phyloP scores from a whole-genome alignment of 2,329 filamentous ascomycete genomes.

The Periconia sp. region DNA sequence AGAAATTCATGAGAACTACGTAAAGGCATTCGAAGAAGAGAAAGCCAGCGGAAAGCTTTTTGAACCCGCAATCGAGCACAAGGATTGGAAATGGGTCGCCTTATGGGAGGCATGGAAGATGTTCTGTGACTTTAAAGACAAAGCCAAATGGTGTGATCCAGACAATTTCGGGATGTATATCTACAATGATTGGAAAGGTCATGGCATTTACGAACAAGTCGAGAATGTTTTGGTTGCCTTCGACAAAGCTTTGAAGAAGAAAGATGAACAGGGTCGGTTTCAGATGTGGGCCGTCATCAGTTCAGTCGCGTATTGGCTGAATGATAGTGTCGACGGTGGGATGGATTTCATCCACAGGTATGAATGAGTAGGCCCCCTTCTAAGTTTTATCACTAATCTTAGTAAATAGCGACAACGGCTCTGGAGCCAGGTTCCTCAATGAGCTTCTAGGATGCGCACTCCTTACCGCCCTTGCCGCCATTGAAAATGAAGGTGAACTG shows the following conservation, averaged over 20 bases:
- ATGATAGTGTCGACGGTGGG: slow-evolving; percentile 9
- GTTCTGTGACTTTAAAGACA: background rate
- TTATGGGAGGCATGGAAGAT: slow-evolving; percentile 17
- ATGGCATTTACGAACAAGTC: slow-evolving; percentile 17
- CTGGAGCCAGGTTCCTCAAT: slow-evolving; percentile 9
- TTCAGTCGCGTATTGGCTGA: slow-evolving; percentile 16
- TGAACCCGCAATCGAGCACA: slow-evolving; percentile 10
- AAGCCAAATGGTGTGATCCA: slow-evolving; percentile 16
- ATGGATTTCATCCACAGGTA: slow-evolving; percentile 11
- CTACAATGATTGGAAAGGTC: slow-evolving; percentile 19
- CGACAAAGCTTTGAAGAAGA: slow-evolving; percentile 15
- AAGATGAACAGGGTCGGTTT: slow-evolving; percentile 5
- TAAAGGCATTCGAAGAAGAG: slow-evolving; percentile 13
- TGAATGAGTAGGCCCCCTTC: too few relatives aligned
- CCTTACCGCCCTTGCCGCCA: slow-evolving; percentile 14
- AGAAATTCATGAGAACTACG: slow-evolving; percentile 9
- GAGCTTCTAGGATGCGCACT: slow-evolving; percentile 18
- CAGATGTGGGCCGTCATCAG: slow-evolving; percentile 17
- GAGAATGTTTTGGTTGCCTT: slow-evolving; percentile 20
- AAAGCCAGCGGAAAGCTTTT: slow-evolving; percentile 7
- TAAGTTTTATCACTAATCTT: background rate
- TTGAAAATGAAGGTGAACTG: slow-evolving; percentile 16
- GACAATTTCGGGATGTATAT: slow-evolving; percentile 25
- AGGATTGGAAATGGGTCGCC: slow-evolving; percentile 27
- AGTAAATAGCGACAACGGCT: slow-evolving; percentile 17